Evolutionary conservation across 2,329 filamentous ascomycete species (phyloP), one percentile per base, ranked within the genome.

Genomic region (Pseudogymnoascus sp.): DNA sequence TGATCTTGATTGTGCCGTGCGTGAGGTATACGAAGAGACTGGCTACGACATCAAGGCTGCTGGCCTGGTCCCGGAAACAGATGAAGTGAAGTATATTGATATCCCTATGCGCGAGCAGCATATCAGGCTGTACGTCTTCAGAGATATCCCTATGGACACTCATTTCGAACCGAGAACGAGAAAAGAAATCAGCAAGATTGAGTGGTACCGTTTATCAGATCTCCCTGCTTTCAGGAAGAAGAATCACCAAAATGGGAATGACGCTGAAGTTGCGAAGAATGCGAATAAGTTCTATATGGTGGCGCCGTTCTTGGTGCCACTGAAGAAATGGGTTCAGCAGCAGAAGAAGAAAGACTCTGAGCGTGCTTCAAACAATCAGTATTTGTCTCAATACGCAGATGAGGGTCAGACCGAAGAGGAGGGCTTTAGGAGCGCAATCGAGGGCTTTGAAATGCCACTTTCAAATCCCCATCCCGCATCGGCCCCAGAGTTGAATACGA

Each of bases 211-310:
- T 69, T 79, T 99, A 42, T 89, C 89, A 0, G 92, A 97, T 65
- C 82, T 99, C 26, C 93, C 95, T 0, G 91, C 90, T 0, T 86
- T 91, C 70, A 86, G 81, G 68, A 92, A 88, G 72, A 74, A 74
- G 59, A 78, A 79, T 11, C 81, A 84, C 62, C 81, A 86, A n/a
- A 81, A 85, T 53, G 82, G 87, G 61, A 77, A 75, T 13, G 74
- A 74, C 35, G 79, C 78, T 13, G 80, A 82, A 37, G 76, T 84
- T 11, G 77, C 78, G 13, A 76, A 81, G 2, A 90, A 88, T 69
- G 86, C 86, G 42, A 92, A 90, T 74, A 97, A 93, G 72, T 97
- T 97, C 74, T 99, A 97, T 76, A 97, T 97, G 91, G 95, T 99
- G 16, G 92, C 92, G 0, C 93, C 93, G 0, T 99, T 99, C 72